Base-by-base conservation (phyloP, 176 grass and related monocot genomes). In the Triticum turgidum region DNA sequence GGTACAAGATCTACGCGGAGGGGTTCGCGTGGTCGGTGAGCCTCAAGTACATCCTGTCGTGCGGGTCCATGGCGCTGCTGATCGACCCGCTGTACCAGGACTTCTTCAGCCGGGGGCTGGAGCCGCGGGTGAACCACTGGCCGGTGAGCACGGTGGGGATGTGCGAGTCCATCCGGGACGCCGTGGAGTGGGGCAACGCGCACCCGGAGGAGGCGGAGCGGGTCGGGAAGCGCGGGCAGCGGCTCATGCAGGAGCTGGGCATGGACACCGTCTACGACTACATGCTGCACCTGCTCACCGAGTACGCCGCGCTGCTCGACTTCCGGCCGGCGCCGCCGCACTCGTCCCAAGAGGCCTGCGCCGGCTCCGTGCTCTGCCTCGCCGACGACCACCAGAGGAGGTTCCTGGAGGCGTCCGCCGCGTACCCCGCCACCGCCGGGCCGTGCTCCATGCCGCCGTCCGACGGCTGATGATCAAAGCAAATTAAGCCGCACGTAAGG, bases 1-100 rank as follows among this genome's bases (percentile, higher is more conserved):
- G 91, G 22, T 96, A 92, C 77, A 98, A 98, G 83, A 94, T 98
- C 77, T 98, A 98, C 80, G 90, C 94, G 22, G 94, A 96, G 62
- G 93, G 96, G 71, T 98, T 80, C 91, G 96, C 93, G 58, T 98
- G 96, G 94, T 98, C 93, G 15, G 93, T 96, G 33, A 98, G 92
- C 87, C 93, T 98, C 17, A 98, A 98, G 11, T 98, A 98, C 82
- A 98, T 94, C 61, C 33, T 96, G 20, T 42, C 94, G 11, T 98
- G 97, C 79, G 94, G 92, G 11, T 96, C 97, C 9, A 88, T 77
- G 82, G 89, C 93, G 71, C 82, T 96, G 61, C 69, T 96, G 21
- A 94, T 96, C 65, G 82, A 96, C 15, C 88, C 97, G 5, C 25
- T 37, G 79, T 98, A 98, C 54, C 58, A 98, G 87, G 97, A 96